Evolutionary conservation across 1,284 basidiomycete genomes (phyloP).

Genomic region (Leccinum angustisporum): DNA sequence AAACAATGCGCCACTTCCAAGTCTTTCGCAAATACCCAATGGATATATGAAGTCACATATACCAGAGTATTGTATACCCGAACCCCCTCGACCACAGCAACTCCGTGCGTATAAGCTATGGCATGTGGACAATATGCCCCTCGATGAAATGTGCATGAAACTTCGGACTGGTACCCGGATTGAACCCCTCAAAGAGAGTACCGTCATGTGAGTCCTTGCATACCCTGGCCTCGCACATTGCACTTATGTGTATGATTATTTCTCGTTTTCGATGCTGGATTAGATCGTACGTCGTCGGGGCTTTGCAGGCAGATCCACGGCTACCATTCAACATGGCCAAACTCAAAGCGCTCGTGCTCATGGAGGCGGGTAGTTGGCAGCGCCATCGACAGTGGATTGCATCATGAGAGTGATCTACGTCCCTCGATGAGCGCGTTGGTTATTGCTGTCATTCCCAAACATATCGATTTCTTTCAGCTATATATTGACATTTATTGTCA

Average conservation of each 20-base stretch:
- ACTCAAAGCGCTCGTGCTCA: slow-evolving; percentile 40
- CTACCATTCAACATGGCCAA: slow-evolving; percentile 40
- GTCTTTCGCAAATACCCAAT: neutral
- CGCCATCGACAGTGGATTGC: slow-evolving; percentile 40
- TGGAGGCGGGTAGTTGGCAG: slow-evolving; percentile 43
- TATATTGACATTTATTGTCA: neutral
- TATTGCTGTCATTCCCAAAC: neutral
- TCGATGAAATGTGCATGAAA: slow-evolving; percentile 48
- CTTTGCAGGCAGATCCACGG: slow-evolving; percentile 41
- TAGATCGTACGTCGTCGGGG: slow-evolving; percentile 48
- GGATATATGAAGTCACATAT: slow-evolving; percentile 4
- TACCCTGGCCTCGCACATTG: neutral
- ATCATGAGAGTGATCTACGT: slow-evolving; percentile 19
- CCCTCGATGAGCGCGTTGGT: neutral
- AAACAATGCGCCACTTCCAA: neutral
- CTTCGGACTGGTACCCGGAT: slow-evolving; percentile 39
- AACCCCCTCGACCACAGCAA: slow-evolving; percentile 43
- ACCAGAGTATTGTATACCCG: slow-evolving; percentile 30
- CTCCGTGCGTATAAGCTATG: slow-evolving; percentile 60
- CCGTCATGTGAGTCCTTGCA: slow-evolving; percentile 50
- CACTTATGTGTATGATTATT: neutral
- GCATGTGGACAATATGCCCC: slow-evolving; percentile 42
- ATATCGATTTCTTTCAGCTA: neutral
- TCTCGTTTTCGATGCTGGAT: neutral
- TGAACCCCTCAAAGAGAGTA: slow-evolving; percentile 50